Evolutionary conservation across 805 yeast genomes (phyloP), one percentile per base, ranked within the genome.

Genomic region (Debaryomyces castellii): DNA sequence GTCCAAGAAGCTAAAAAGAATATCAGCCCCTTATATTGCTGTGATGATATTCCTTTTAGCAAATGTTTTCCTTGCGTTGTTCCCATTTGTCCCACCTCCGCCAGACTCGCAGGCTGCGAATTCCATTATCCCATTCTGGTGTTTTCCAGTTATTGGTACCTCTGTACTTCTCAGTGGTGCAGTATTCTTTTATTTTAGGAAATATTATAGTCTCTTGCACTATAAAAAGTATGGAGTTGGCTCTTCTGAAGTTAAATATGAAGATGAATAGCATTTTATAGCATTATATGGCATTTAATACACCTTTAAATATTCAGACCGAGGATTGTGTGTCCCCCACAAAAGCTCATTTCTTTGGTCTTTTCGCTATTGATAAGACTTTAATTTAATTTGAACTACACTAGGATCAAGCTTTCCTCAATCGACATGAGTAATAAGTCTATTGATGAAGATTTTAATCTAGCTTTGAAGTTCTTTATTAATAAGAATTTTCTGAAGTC

Each of bases 61-160:
- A 5, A 79, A 80, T 50, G 9, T 78, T 3, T 77, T 78, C 45
- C 63, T 81, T 49, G 79, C 83, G 1, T 41, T 81, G 5, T 72
- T 80, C 46, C 85, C 85, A 3, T 80, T 81, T 58, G 62, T 81
- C 0, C 81, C 80, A 2, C 84, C 84, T 0, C 80, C 81, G 2
- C 55, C 62, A 20, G 48, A 50, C 1, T 52, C 54, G 2, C 47
- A 54, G 1, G 63, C 62, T 20, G 57, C 53, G 1, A 53, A 54
- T 4, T 47, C 47, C 27, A 54, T 55, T 5, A 69, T 79, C 43
- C 83, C 85, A 1, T 81, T 77, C 52, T 81, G 76, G 70, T 74
- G 80, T n/a, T 78, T 79, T 53, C 84, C 85, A 0, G 66, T 73
- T 5, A 76, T 81, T 12, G 82, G 85, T 0, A 63, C 79, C 1